A percentile compares a stretch with the other conserved stretches of the same genome.
Evolutionary conservation across 345 rosid genomes (phyloP).

Genomic region (Clarkia xantiana): DNA sequence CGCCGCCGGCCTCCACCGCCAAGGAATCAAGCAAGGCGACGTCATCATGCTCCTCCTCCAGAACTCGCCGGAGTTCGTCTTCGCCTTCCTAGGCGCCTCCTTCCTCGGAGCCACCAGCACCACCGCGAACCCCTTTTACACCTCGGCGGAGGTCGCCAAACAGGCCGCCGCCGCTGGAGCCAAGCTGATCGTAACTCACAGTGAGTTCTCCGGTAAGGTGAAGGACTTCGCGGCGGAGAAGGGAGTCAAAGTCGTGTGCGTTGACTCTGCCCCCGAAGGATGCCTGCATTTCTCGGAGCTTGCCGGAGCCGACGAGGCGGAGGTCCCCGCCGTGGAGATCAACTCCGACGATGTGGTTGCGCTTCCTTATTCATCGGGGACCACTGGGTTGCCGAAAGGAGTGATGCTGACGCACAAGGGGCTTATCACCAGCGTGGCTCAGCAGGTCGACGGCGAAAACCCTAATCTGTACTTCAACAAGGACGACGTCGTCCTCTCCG

Average conservation of each 20-base stretch:
- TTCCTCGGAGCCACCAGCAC: constrained; percentile 50
- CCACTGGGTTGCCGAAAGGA: constrained; percentile 90
- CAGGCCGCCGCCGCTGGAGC: constrained; percentile 49
- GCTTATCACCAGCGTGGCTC: constrained; percentile 64
- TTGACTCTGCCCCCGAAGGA: constrained; percentile 29
- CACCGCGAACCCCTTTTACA: constrained; percentile 73
- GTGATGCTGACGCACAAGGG: constrained; percentile 87
- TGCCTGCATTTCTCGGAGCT: constrained; percentile 58
- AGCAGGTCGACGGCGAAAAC: constrained; percentile 90
- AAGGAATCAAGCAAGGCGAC: constrained; percentile 45
- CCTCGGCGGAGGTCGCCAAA: constrained; percentile 56
- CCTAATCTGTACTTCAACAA: constrained; percentile 61
- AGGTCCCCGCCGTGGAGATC: constrained; percentile 23
- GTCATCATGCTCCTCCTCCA: constrained; percentile 70
- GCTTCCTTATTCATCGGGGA: constrained; percentile 86
- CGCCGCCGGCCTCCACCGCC: constrained; percentile 37
- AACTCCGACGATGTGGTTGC: constrained; percentile 63
- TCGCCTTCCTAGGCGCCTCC: constrained; percentile 69
- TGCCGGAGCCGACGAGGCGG: constrained; percentile 26
- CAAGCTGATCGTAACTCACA: constrained; percentile 46
- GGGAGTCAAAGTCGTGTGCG: constrained; percentile 21
- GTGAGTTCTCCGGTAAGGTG: constrained; percentile 39
- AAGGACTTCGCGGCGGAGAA: constrained; percentile 20
- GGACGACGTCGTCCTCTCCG: constrained; percentile 63
- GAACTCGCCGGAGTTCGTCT: constrained; percentile 56